phyloP scores from a whole-genome alignment of 352 stramenopile species.

The Pythium utonaiense region DNA sequence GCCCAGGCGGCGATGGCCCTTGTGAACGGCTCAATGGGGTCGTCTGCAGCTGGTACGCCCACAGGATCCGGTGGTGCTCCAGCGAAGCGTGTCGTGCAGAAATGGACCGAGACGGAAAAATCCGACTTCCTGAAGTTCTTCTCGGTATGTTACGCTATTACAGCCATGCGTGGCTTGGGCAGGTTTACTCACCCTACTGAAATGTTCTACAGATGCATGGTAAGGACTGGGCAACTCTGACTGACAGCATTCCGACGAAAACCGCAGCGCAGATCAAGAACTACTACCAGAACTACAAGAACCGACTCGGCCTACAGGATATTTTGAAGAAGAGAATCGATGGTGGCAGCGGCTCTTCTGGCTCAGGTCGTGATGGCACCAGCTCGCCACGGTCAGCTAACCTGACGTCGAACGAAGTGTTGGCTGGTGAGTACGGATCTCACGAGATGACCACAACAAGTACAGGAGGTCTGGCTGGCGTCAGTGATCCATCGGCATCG shows the following conservation, averaged over 20 bases:
- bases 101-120: constrained; percentile 89
- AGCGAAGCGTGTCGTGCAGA: constrained; percentile 83
- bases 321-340: constrained; percentile 82
- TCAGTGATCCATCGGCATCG: neutral
- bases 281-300: constrained; percentile 94
- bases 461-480: neutral
- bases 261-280: constrained; percentile 91
- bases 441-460: constrained; percentile 22
- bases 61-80: constrained; percentile 26
- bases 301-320: constrained; percentile 83
- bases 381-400: constrained; percentile 15
- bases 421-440: constrained; percentile 16
- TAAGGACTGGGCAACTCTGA: constrained; percentile 87
- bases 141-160: constrained; percentile 70
- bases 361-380: neutral
- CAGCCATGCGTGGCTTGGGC: no score
- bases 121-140: constrained; percentile 88
- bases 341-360: constrained; percentile 13
- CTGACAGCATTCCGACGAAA: constrained; percentile 86
- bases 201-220: constrained; percentile 52
- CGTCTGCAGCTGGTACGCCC: constrained; percentile 15
- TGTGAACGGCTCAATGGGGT: constrained; percentile 9
- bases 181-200: neutral
- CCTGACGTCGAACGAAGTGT: constrained; percentile 12
- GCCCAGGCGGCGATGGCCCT: constrained; percentile 23